Conservation (phyloP, 768 basidiomycete species). For the Auricularia sp. region DNA sequence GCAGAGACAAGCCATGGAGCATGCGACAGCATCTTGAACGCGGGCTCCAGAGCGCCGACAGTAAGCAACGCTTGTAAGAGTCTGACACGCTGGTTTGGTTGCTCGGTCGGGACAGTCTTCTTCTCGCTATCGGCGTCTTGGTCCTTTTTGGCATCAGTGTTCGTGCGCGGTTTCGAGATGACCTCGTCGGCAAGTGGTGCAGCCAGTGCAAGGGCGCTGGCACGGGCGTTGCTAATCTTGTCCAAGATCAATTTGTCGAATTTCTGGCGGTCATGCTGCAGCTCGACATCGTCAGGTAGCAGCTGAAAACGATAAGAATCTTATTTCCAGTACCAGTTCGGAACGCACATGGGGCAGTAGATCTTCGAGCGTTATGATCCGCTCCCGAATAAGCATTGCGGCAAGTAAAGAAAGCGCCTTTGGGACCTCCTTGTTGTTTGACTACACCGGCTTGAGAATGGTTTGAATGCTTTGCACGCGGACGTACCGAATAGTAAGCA, state of each 20-base stretch:
- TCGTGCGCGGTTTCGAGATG: constrained; percentile 30
- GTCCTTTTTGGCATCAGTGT: constrained; percentile 30
- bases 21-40: constrained; percentile 67
- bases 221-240: constrained; percentile 45
- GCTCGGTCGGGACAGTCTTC: constrained; percentile 21
- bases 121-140: constrained; percentile 20
- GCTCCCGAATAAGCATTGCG: constrained; percentile 83
- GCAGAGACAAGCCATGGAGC: constrained; percentile 81
- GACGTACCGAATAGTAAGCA: constrained; percentile 70
- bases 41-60: constrained; percentile 73
- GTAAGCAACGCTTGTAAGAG: constrained; percentile 73
- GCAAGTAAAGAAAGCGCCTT: constrained; percentile 71
- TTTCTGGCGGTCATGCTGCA: constrained; percentile 36
- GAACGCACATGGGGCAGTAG: constrained; percentile 80
- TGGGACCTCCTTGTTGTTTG: constrained; percentile 44
- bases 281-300: constrained; percentile 63
- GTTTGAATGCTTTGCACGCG: background rate
- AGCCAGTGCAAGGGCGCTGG: constrained; percentile 75
- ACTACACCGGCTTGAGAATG: background rate
- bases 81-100: constrained; percentile 67
- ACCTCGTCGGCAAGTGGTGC: constrained; percentile 57
- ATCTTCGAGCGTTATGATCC: constrained; percentile 78
- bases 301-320: constrained; percentile 34
- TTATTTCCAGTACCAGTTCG: constrained; percentile 4
- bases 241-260: constrained; percentile 54